Conservation (phyloP, 768 basidiomycete genomes). For the Pulveroboletus sp. region DNA sequence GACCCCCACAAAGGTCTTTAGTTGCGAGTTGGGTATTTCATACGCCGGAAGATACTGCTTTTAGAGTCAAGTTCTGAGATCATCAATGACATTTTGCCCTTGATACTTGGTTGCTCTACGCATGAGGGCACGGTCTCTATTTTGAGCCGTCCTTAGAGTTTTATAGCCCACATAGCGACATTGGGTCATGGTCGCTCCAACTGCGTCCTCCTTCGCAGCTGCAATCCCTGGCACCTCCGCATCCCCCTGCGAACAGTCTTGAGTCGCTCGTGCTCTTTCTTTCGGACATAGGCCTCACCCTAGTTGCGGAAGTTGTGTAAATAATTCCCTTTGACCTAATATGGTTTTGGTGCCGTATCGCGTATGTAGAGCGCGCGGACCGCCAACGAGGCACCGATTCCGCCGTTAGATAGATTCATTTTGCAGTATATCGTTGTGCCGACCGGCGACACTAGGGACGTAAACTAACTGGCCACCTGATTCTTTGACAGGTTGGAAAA, state of each 20-base stretch:
- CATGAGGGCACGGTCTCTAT: constrained; percentile 1
- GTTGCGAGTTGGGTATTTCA: constrained; percentile 19
- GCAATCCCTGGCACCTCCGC: constrained; percentile 2
- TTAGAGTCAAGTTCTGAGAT: constrained; percentile 6
- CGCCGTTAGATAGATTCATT: constrained; percentile 11
- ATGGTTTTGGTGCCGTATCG: constrained; percentile 7
- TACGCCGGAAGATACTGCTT: constrained; percentile 5
- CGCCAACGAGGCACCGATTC: neutral
- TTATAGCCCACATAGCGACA: constrained; percentile 6
- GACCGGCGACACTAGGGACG: constrained; percentile 19
- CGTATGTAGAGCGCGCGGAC: constrained; percentile 10
- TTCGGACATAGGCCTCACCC: constrained; percentile 3
- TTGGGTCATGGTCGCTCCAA: constrained; percentile 7
- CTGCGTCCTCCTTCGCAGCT: constrained; percentile 12
- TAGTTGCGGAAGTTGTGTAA: constrained; percentile 12
- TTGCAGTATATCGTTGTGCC: constrained; percentile 7
- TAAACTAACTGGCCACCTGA: constrained; percentile 26
- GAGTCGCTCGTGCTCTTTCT: constrained; percentile 4
- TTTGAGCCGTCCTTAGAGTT: constrained; percentile 2
- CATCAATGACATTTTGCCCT: neutral
- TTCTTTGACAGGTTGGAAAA: constrained; percentile 8
- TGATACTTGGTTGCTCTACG: neutral
- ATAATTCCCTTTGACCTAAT: constrained; percentile 5
- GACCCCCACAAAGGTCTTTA: constrained; percentile 10
- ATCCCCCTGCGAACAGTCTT: constrained; percentile 8